These are phyloP conservation scores for Termitomyces sp. DNA, from an alignment of 768 basidiomycete species.

Conservation along the genomic window DNA sequence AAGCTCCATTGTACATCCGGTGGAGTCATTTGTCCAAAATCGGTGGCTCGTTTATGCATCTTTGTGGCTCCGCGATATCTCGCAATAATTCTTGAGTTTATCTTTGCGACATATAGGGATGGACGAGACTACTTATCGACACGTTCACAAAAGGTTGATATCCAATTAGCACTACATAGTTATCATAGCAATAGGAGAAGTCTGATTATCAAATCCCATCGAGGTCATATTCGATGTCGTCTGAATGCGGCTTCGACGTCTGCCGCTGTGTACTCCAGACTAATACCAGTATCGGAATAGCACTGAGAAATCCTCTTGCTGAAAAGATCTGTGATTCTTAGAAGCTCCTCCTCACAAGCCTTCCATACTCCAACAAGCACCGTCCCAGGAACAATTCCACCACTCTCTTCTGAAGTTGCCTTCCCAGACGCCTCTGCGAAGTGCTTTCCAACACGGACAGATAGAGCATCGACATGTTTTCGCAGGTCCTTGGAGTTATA, in stretches of 20 bases:
- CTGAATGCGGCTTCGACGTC: conserved; percentile 82
- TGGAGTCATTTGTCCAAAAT: too few species aligned
- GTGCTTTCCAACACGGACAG: conserved; percentile 93
- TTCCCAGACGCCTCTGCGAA: conserved; percentile 81
- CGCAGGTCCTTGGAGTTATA: conserved; percentile 84
- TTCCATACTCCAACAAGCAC: conserved; percentile 86
- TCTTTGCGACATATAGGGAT: neutral
- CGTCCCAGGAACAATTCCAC: conserved; percentile 49
- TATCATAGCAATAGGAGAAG: neutral
- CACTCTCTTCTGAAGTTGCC: conserved; percentile 48
- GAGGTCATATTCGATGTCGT: conserved; percentile 40
- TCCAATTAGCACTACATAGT: neutral
- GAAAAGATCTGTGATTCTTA: conserved; percentile 68
- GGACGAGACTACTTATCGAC: neutral
- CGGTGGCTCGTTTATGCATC: too few species aligned
- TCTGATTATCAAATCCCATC: neutral
- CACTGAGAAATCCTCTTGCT: conserved; percentile 65
- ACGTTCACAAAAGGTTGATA: neutral
- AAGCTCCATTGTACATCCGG: too few species aligned
- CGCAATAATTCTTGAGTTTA: neutral
- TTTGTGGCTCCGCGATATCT: neutral
- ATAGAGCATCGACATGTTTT: conserved; percentile 80
- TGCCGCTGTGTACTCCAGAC: conserved; percentile 63
- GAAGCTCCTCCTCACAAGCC: conserved; percentile 81
- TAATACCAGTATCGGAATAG: conserved; percentile 67